Base-by-base conservation (phyloP, 2,329 filamentous ascomycete species). In the Tolypocladium paradoxum region DNA sequence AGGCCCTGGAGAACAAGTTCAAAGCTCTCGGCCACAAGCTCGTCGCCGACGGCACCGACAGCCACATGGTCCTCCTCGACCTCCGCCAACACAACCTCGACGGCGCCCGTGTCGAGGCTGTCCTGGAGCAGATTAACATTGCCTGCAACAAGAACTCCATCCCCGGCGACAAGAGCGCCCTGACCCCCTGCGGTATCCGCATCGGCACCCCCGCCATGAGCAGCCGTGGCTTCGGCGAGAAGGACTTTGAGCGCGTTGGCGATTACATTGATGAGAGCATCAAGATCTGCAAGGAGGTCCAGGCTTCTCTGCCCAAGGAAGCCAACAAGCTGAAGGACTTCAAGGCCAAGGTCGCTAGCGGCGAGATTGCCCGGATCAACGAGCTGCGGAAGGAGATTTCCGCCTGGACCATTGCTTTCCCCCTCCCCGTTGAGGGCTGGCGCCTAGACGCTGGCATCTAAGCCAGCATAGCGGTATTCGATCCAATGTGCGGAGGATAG, bases 291-390 rank as follows among this genome's bases (percentile, higher is more conserved):
- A 90, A 90, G 81, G 84, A 91, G 67, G 79, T 95, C 64, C 93
- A 97, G 78, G 78, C 69, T 55, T 76, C 79, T 59, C 82, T 97
- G 27, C 92, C 93, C 71, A 96, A 96, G 84, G 88, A 93, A 73
- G 90, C 89, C 66, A 99, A 97, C 84, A 96, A 95, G 84, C 88
- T 95, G 72, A 97, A 97, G 85, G 93, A 99, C 79, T 97, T 99
- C 87, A 95, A 92, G 81, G 84, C 83, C 69, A 92, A 90, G 82
- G 89, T 96, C 57, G 82, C 87, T 54, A 76, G 79, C 61, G 91
- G 90, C 59, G 81, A 86, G 66, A 79, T 95, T 49, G 73, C 82
- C 56, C 88, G 91, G 77, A 92, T 99, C 74, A 84, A 87, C 70
- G 81, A 79, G 62, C 80, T 96, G 69, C 88, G 85, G 77, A 87